Percentiles rank a stretch among this genome's conserved stretches.
These are phyloP conservation scores for Aeschynomene evenia DNA, from an alignment of 306 rosid species.

Conservation along the genomic window DNA sequence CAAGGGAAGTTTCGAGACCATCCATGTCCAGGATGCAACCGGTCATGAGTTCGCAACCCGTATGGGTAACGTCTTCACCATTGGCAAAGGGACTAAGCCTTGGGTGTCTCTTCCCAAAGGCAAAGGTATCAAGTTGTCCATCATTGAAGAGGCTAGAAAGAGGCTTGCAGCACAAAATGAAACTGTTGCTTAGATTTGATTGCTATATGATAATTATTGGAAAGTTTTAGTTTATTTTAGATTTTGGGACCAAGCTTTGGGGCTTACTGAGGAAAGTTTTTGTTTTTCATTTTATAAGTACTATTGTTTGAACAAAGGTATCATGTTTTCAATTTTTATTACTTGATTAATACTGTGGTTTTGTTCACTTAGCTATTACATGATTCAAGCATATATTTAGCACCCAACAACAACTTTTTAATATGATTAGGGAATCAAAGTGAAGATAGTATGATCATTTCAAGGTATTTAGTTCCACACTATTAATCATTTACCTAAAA, in stretches of 20 bases:
- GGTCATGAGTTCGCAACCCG: constrained; percentile 73
- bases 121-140: constrained; percentile 66
- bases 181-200: constrained; percentile 32
- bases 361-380: no score
- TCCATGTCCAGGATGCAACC: constrained; percentile 63
- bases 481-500: no score
- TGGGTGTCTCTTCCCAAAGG: constrained; percentile 70
- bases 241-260: not conserved
- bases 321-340: not conserved
- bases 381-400: no score
- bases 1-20: constrained; percentile 68
- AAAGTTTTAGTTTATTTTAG: not conserved
- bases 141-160: constrained; percentile 73
- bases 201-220: not conserved
- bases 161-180: constrained; percentile 49
- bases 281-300: not conserved
- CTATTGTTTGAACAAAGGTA: not conserved
- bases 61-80: constrained; percentile 55
- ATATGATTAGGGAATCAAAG: no score
- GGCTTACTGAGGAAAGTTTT: not conserved
- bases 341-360: not conserved
- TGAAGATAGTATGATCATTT: no score
- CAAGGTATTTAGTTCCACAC: no score
- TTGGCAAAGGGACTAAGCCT: constrained; percentile 65
- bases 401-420: no score